Conservation (phyloP, 2,329 filamentous ascomycete species). For the Pestalotiopsis sp. region DNA sequence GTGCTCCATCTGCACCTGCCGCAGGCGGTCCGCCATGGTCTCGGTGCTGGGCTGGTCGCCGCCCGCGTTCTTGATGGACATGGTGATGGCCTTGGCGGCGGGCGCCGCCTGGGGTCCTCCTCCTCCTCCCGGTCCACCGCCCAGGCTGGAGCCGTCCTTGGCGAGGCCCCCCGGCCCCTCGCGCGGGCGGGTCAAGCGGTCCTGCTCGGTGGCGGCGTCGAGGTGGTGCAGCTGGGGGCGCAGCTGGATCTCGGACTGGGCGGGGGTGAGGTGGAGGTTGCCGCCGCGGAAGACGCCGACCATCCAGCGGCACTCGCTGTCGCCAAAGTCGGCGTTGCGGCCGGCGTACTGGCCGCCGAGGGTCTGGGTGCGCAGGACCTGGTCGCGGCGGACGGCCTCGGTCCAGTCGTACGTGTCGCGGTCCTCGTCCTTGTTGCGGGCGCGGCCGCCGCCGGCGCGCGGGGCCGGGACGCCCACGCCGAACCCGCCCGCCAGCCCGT, state of each 20-base stretch:
- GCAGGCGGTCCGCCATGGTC: conserved; percentile 76
- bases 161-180: conserved; percentile 31
- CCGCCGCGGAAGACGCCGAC: conserved; percentile 86
- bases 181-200: conserved; percentile 50
- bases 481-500: conserved; percentile 75
- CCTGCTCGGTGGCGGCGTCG: conserved; percentile 79
- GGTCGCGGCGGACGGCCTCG: conserved; percentile 69
- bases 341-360: conserved; percentile 77
- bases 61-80: conserved; percentile 79
- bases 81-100: conserved; percentile 74
- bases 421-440: conserved; percentile 39
- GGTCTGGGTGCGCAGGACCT: conserved; percentile 79
- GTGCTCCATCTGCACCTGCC: conserved; percentile 76
- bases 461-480: conserved; percentile 55
- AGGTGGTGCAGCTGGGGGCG: conserved; percentile 92
- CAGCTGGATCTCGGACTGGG: conserved; percentile 83
- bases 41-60: conserved; percentile 67
- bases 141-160: conserved; percentile 32
- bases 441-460: conserved; percentile 36
- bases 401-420: conserved; percentile 60
- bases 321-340: conserved; percentile 56
- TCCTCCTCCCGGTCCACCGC: conserved; percentile 22
- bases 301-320: conserved; percentile 69
- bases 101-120: conserved; percentile 37
- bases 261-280: conserved; percentile 86